phyloP scores from a whole-genome alignment of 2,329 filamentous ascomycete species.

The Stachybotrys echinatus region DNA sequence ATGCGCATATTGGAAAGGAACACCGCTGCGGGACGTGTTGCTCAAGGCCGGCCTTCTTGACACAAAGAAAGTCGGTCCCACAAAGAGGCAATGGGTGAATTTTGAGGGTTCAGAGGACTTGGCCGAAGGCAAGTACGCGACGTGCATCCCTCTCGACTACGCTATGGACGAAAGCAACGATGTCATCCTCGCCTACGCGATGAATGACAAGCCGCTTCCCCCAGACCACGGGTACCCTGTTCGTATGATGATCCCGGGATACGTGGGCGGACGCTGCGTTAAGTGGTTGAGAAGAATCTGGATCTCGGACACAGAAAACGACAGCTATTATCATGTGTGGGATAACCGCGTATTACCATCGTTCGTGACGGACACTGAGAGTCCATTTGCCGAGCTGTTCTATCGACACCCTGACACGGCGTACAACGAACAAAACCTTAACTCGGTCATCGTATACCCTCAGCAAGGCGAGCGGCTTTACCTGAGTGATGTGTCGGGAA shows the following conservation, averaged over 20 bases:
- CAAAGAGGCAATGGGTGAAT: constrained; percentile 37
- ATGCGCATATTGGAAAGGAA: constrained; percentile 46
- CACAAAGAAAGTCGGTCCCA: background rate
- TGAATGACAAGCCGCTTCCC: constrained; percentile 36
- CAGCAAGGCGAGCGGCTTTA: constrained; percentile 38
- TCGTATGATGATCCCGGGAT: constrained; percentile 33
- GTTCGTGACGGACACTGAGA: constrained; percentile 43
- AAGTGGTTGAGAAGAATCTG: constrained; percentile 41
- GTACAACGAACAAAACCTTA: constrained; percentile 43
- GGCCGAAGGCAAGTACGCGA: constrained; percentile 41
- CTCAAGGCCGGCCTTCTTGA: constrained; percentile 23
- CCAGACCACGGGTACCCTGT: constrained; percentile 41
- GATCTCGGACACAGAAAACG: constrained; percentile 35
- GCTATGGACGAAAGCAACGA: constrained; percentile 41
- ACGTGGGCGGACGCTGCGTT: constrained; percentile 37
- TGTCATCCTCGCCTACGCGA: constrained; percentile 41
- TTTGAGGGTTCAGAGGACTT: constrained; percentile 44
- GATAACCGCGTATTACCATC: constrained; percentile 46
- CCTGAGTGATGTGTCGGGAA: constrained; percentile 11
- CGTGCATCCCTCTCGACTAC: constrained; percentile 41
- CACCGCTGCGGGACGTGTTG: constrained; percentile 38
- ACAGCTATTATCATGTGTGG: constrained; percentile 43
- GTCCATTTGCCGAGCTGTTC: constrained; percentile 38
- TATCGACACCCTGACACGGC: constrained; percentile 42
- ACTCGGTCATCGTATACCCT: constrained; percentile 40